phyloP scores from a whole-genome alignment of 371 early-diverging fungal genomes.

The Batkoa obscura region DNA sequence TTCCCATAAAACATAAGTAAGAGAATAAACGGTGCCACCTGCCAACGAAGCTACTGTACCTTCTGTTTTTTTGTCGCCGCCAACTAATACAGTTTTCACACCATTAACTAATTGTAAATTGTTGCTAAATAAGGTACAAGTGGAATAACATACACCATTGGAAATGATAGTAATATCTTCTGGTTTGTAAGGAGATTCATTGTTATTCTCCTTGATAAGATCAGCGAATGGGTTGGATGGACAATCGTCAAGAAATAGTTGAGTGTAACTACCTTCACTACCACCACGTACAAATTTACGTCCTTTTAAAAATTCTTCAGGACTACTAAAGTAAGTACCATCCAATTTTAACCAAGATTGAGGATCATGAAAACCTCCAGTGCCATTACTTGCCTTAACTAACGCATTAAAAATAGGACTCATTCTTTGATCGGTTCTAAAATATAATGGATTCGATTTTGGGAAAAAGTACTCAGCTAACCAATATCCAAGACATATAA shows the following conservation, averaged over 20 bases:
- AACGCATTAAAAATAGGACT: neutral
- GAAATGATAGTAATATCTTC: neutral
- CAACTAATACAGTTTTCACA: neutral
- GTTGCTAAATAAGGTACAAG: neutral
- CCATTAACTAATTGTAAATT: neutral
- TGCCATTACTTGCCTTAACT: neutral
- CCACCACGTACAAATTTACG: neutral
- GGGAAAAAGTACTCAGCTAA: neutral
- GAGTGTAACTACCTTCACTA: neutral
- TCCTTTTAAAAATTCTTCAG: neutral
- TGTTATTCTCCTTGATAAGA: neutral
- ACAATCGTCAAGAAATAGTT: neutral
- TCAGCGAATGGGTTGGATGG: neutral
- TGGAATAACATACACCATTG: slow-evolving; percentile 1
- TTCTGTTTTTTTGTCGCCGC: neutral
- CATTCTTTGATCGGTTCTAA: neutral
- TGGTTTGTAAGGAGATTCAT: neutral
- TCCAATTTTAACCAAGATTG: neutral
- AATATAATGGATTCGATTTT: neutral
- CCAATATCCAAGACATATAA: neutral
- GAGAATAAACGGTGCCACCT: neutral
- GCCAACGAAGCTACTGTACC: neutral
- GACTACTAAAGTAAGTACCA: neutral
- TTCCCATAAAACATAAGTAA: neutral
- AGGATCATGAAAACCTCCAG: neutral